Evolutionary conservation across 768 basidiomycete genomes (phyloP), one percentile per base, ranked within the genome.

Genomic region (Rhizopogon rudus): DNA sequence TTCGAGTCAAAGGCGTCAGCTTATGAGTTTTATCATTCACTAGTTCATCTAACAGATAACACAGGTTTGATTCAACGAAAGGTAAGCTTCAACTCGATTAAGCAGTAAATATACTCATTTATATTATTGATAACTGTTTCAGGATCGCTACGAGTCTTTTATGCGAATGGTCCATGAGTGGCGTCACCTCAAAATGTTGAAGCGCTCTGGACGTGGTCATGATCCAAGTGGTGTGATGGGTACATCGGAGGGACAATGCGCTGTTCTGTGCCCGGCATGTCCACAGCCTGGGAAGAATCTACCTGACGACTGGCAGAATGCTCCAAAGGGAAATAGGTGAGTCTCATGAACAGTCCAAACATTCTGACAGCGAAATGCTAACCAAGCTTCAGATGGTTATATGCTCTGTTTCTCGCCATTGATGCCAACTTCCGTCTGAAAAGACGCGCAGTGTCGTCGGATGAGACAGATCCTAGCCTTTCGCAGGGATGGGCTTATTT

Each of bases 1-100:
- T 65, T 73, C 13, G 61, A 70, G 39, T 68, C 65, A 0, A 75
- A 75, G 45, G 37, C 64, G 0, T 71, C 68, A 0, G 62, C 54
- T 0, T 73, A 61, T 40, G 70, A 73, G 35, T 75, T 66, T 52
- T 75, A 73, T 49, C 56, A 56, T 1, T 40, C 63, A 0, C 49
- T 76, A 1, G 58, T 41, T 1, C 53, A 63, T 6, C 40, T 54
- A 14, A 71, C 67, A 0, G 67, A 75, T 42, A 75, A 74, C 48
- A 68, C 63, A 7, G 68, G 70, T 3, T 53, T 61, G 0, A 35
- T n/a, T 20, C 17, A 25, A 5, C 52, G 48, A 12, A 53, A 57
- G 28, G 63, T 67, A 22, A 22, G 22, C 22, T 22, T 22, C 22
- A 22, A 22, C 22, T 22, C 22, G 22, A 22, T 22, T 22, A 22